phyloP scores from a whole-genome alignment of 805 yeast species.

The Metschnikowia vanudenii region DNA sequence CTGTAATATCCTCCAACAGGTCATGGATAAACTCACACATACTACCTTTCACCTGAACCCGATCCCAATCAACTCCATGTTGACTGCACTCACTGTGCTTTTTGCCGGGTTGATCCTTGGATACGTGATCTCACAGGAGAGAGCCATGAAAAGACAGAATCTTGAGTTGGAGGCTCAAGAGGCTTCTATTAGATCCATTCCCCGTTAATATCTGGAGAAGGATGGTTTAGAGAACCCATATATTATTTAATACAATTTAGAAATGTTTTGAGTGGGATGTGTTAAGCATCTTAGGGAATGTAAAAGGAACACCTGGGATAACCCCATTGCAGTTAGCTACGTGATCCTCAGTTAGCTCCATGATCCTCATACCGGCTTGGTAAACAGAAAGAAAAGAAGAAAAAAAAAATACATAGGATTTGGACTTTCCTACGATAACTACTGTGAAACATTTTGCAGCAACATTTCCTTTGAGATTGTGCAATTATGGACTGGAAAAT shows the following conservation, averaged over 20 bases:
- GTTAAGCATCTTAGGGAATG: no score
- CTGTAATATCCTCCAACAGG: conserved; percentile 71
- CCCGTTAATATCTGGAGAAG: conserved; percentile 18
- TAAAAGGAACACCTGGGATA: no score
- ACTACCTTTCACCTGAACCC: conserved; percentile 70
- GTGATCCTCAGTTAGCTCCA: no score
- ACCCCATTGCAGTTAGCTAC: no score
- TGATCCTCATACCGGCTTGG: no score
- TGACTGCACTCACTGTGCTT: conserved; percentile 54
- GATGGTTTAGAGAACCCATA: background rate
- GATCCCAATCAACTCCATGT: conserved; percentile 62
- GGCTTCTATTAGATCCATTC: conserved; percentile 50
- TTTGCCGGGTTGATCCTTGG: conserved; percentile 47
- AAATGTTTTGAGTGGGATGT: no score
- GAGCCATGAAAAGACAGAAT: conserved; percentile 45
- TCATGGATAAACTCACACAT: conserved; percentile 71
- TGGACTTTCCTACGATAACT: no score
- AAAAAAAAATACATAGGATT: no score
- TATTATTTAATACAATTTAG: background rate
- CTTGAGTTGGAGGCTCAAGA: conserved; percentile 64
- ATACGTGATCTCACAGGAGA: conserved; percentile 44
- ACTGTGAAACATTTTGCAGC: no score
- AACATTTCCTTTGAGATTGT: no score
- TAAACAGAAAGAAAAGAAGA: no score
- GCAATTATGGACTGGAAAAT: no score